Conservation (phyloP, 306 rosid species). For the Mimosa pudica region DNA sequence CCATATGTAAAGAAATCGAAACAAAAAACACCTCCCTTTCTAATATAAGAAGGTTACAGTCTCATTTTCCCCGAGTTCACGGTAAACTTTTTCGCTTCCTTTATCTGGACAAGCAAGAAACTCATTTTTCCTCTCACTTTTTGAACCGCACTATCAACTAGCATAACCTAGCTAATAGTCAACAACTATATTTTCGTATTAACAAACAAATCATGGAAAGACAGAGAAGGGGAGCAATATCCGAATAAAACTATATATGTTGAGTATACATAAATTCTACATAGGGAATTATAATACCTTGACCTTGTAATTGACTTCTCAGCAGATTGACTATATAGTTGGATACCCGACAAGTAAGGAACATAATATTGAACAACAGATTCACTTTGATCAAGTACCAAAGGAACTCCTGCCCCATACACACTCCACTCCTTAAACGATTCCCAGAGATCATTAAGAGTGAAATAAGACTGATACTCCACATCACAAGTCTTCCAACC, state of each 20-base stretch:
- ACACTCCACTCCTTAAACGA: constrained; percentile 92
- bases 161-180: constrained; percentile 5
- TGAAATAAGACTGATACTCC: constrained; percentile 75
- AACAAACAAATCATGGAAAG: constrained; percentile 17
- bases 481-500: constrained; percentile 77
- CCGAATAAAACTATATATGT: background rate
- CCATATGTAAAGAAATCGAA: too few species aligned
- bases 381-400: constrained; percentile 65
- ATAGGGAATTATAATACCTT: constrained; percentile 52
- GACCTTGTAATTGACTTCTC: constrained; percentile 48
- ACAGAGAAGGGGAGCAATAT: constrained; percentile 17
- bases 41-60: constrained; percentile 3
- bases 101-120: constrained; percentile 2
- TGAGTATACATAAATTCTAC: background rate
- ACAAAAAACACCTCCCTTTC: constrained; percentile 1
- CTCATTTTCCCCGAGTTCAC: background rate
- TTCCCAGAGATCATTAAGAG: constrained; percentile 84
- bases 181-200: constrained; percentile 18
- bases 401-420: constrained; percentile 93
- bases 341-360: constrained; percentile 90
- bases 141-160: constrained; percentile 12
- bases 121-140: constrained; percentile 29
- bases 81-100: background rate
- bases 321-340: constrained; percentile 65
- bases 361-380: constrained; percentile 88